Evolutionary conservation across 768 basidiomycete genomes (phyloP).

Genomic region (Cantharellus anzutake): DNA sequence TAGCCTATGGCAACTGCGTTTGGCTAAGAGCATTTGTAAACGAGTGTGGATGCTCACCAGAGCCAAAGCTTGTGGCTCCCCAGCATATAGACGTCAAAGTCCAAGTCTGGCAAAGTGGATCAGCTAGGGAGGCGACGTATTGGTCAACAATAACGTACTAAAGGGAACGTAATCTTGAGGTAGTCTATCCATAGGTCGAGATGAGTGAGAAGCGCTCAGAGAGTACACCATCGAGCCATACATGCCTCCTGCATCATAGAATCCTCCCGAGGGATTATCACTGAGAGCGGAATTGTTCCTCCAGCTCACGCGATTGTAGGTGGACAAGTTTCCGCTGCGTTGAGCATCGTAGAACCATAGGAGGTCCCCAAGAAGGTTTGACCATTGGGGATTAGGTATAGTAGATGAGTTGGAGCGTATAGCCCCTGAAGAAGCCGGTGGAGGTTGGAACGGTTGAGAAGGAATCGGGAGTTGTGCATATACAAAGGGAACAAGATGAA

Average conservation of each 20-base stretch:
- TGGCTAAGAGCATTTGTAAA: background rate
- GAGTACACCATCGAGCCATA: background rate
- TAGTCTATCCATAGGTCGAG: constrained; percentile 32
- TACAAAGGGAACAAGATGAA: too few relatives aligned
- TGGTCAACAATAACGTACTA: constrained; percentile 28
- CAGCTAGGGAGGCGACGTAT: background rate
- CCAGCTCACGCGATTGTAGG: constrained; percentile 63
- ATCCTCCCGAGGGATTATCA: constrained; percentile 78
- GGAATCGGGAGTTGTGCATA: too few relatives aligned
- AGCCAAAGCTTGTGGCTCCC: constrained; percentile 72
- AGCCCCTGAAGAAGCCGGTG: too few relatives aligned
- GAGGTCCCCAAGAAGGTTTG: constrained; percentile 56
- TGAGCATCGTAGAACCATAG: constrained; percentile 89
- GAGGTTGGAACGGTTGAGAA: too few relatives aligned
- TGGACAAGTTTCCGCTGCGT: constrained; percentile 54
- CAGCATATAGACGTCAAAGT: constrained; percentile 75
- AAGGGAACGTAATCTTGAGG: constrained; percentile 72
- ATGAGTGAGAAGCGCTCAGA: background rate
- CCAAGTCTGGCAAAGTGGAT: constrained; percentile 33
- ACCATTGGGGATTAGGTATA: constrained; percentile 60
- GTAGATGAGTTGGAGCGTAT: background rate
- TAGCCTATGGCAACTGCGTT: constrained; percentile 31
- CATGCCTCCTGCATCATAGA: constrained; percentile 82
- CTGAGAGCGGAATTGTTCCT: constrained; percentile 59
- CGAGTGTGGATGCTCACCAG: constrained; percentile 25